Base-by-base conservation (phyloP, 768 basidiomycete genomes). In the Xerocomus spinulosus region DNA sequence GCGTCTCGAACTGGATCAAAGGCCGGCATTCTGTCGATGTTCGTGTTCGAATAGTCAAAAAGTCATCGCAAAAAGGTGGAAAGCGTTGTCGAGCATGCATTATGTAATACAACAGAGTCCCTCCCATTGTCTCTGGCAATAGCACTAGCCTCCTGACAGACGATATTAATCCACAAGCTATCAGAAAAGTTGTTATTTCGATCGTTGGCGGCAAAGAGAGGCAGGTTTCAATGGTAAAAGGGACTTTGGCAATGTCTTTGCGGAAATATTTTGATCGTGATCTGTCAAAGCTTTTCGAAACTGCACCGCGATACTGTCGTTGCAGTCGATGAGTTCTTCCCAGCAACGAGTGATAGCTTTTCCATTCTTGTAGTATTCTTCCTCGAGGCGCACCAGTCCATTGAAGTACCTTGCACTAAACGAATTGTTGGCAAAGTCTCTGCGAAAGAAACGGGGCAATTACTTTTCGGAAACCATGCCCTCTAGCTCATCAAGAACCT, bases 1-100 rank as follows among this genome's bases (percentile, higher is more conserved):
- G 88, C 88, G 76, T 90, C 88, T 66, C 88, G 79, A 52, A 91
- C 87, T 59, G 88, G 87, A 76, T 90, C 88, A 75, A 89, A 88
- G 57, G 87, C 65, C 43, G 65, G 65, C 65, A 67, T 67, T 36
- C 28, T 10, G 20, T 23, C 29, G 41, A 30, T 32, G 14, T 14
- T 9, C 9, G 42, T 21, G 30, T 9, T 25, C 42, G 23, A 24
- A 38, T 32, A 20, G 28, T 56, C 48, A 63, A 29, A 41, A 47
- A 41, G 46, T 41, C 44, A 58, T 60, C 44, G 40, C 52, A 50
- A 40, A 28, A 40, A 23, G 42, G 28, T 42, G 21, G n/a, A n/a
- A n/a, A n/a, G n/a, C n/a, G n/a, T n/a, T n/a, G 28, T 29, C 20
- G 28, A 38, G 44, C 44, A 38, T n/a, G n/a, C n/a, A 42, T 58